Evolutionary conservation across 306 rosid species (phyloP).

Genomic region (Benincasa hispida): DNA sequence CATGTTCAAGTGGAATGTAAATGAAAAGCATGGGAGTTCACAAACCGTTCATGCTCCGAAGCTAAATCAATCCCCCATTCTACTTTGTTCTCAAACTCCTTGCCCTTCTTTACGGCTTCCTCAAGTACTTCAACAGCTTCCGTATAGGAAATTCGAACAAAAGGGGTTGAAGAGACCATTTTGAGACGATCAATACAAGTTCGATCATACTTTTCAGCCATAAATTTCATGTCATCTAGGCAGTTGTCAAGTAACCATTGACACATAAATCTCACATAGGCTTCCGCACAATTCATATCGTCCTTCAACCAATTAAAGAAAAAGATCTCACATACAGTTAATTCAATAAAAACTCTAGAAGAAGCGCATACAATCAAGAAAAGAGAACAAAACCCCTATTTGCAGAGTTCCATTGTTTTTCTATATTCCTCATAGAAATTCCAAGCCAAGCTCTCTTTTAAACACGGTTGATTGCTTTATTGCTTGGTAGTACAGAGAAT

Average conservation of each 20-base stretch:
- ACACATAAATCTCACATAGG: conserved; percentile 70
- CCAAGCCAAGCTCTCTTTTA: not conserved
- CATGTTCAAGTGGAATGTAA: conserved; percentile 5
- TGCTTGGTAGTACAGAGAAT: not conserved
- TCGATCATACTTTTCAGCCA: conserved; percentile 71
- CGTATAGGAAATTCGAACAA: conserved; percentile 58
- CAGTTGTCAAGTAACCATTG: conserved; percentile 90
- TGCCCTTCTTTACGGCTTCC: conserved; percentile 69
- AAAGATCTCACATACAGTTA: not conserved
- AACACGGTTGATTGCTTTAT: not conserved
- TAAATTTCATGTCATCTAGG: conserved; percentile 79
- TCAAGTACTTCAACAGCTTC: conserved; percentile 73
- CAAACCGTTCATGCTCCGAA: conserved; percentile 90
- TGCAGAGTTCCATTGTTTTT: not conserved
- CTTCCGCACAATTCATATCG: conserved; percentile 96
- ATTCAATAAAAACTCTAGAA: not conserved
- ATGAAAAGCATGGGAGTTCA: not conserved
- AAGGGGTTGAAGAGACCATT: conserved; percentile 79
- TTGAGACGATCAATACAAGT: conserved; percentile 68
- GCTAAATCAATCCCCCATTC: conserved; percentile 95
- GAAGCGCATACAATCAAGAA: not conserved
- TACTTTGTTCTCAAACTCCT: conserved; percentile 81
- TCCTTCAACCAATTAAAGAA: conserved; percentile 35
- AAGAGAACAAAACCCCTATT: not conserved
- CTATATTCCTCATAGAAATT: not conserved